A percentile compares a stretch with the other conserved stretches of the same genome.
phyloP scores from a whole-genome alignment of 306 rosid species.

The Cucurbita maxima region DNA sequence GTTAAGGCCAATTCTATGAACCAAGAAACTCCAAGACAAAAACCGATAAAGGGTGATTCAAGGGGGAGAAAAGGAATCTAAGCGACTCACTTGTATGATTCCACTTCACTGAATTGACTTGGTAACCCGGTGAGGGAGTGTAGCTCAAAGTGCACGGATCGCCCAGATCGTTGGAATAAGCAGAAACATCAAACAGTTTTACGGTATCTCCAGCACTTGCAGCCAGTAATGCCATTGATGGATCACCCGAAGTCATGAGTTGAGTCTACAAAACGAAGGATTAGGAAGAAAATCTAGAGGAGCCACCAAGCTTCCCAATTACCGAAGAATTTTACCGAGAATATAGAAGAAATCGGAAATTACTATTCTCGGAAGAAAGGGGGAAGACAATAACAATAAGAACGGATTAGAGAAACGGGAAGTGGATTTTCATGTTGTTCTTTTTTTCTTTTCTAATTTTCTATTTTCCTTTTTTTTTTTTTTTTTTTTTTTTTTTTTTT shows the following conservation, averaged over 20 bases:
- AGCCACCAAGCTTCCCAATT: neutral
- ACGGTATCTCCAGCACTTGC: slow-evolving; percentile 89
- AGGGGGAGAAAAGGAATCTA: neutral
- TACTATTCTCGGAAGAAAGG: neutral
- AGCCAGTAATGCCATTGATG: slow-evolving; percentile 62
- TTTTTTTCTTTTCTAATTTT: neutral
- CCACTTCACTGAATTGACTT: slow-evolving; percentile 89
- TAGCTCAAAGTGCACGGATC: slow-evolving; percentile 85
- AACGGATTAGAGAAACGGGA: neutral
- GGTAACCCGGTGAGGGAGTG: slow-evolving; percentile 65
- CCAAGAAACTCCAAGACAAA: neutral
- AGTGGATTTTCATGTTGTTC: neutral
- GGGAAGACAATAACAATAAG: neutral
- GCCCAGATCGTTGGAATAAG: slow-evolving; percentile 72
- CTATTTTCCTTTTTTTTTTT: neutral
- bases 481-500: neutral
- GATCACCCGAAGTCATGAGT: slow-evolving; percentile 38
- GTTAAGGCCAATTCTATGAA: neutral
- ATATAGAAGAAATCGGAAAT: neutral
- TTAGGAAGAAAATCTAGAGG: neutral
- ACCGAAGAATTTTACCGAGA: neutral
- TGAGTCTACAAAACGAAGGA: neutral
- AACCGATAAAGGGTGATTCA: neutral
- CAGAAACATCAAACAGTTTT: slow-evolving; percentile 79
- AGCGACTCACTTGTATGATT: slow-evolving; percentile 77